Base-by-base conservation (phyloP, 2,329 filamentous ascomycete genomes). In the Aaosphaeria arxii region DNA sequence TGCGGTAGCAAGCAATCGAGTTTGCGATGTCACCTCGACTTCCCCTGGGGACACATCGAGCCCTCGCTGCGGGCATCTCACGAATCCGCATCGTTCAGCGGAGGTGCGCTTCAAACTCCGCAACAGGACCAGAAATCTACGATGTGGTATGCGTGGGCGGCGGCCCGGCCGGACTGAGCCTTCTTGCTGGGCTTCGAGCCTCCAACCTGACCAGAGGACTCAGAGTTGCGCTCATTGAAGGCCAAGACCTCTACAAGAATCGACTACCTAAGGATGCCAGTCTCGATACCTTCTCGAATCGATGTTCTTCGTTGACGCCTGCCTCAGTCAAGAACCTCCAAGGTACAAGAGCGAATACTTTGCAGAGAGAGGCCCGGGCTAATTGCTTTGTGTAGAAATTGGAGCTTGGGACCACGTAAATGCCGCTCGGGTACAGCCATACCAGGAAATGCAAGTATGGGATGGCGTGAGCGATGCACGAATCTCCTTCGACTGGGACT, bases 381-480 rank as follows among this genome's bases (percentile, higher is more conserved):
- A 40, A 40, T 40, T 17, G 24, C 24, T n/a, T 9, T 11, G 24
- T 30, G 29, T 55, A 64, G 77, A 80, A 4, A 94, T 95, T 51
- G 94, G 92, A 33, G 91, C 87, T 43, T 97, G 92, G 94, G 66
- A 78, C 5, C 84, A 95, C 64, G 76, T 96, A 51, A 80, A 88
- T 57, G 74, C 78, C 39, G 76, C 82, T 5, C 84, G 94, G 31
- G 83, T 94, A 32, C 91, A 96, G 74, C 81, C 85, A 1, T 99
- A 96, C 70, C 86, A 95, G 50, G 88, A 92, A 61, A 99, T 99
- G 94, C 88, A 96, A 69, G 94, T 97, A 31, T 99, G 95, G 94
- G 94, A 99, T 69, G 95, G 92, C 53, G 83, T 96, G 48, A 89
- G 88, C 38, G 91, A 85, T 50, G 89, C 91, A 33, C 83, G 86